Conservation (phyloP, 176 grass and related monocot species). For the Hsuehochloa calcarea region DNA sequence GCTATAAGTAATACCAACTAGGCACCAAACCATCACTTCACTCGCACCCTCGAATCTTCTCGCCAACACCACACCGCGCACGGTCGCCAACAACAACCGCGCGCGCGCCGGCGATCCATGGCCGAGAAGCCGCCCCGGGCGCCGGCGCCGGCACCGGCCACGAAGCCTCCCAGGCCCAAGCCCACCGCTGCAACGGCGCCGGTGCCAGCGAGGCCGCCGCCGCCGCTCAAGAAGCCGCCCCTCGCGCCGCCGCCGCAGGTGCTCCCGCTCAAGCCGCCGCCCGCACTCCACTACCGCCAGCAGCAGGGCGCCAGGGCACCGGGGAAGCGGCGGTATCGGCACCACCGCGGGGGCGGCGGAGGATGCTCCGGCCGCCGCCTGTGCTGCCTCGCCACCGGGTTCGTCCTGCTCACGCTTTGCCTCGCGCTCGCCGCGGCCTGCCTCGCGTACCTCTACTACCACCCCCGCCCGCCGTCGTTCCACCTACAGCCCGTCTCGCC, state of each 20-base stretch:
- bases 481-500: constrained; percentile 56
- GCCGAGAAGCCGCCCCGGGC: constrained; percentile 35
- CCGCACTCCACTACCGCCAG: constrained; percentile 36
- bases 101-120: constrained; percentile 5
- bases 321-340: constrained; percentile 5
- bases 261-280: constrained; percentile 49
- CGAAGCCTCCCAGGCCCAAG: constrained; percentile 28
- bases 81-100: background rate
- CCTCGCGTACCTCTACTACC: constrained; percentile 85
- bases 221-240: constrained; percentile 46
- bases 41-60: constrained; percentile 7
- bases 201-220: background rate
- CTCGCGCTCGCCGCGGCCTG: constrained; percentile 50
- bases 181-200: background rate
- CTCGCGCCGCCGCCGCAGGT: constrained; percentile 36
- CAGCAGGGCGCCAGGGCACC: background rate
- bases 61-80: background rate
- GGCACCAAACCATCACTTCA: constrained; percentile 51
- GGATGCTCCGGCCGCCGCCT: constrained; percentile 50
- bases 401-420: constrained; percentile 41
- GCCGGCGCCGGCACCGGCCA: background rate
- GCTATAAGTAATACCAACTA: constrained; percentile 36
- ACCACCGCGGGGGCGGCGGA: background rate
- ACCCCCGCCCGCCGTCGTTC: constrained; percentile 66
- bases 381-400: constrained; percentile 44